Base-by-base conservation (phyloP, 2,329 filamentous ascomycete species). In the Ceratocystis albifundus region DNA sequence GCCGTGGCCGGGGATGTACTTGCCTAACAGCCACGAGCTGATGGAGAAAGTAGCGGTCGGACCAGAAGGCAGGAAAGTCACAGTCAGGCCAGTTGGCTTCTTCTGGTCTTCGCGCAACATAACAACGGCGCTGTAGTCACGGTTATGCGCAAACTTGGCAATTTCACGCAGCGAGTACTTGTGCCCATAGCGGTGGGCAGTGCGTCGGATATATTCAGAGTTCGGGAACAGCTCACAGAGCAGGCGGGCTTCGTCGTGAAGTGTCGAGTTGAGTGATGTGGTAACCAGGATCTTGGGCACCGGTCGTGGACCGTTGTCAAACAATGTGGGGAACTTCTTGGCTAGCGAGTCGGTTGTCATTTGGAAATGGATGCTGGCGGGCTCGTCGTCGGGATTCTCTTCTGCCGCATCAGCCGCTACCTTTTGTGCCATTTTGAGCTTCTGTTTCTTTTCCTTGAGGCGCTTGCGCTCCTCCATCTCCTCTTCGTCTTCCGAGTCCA, bases 131-230 rank as follows among this genome's bases (percentile, higher is more conserved):
- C 91, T 96, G 77, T 89, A 97, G 50, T 88, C 85, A 59, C 90
- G 83, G 72, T 93, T 90, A 15, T 84, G 76, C 45, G 93, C 93
- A 73, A 93, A 97, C 70, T 86, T 84, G 72, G 88, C 85, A 70
- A 99, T 97, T 75, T 99, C 94, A 62, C 89, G 84, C 28, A 99
- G 82, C 28, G 88, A 93, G 79, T 96, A 97, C 74, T 96, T 95
- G 80, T 96, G 86, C 7, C 86, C 84, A 75, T 92, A 90, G 64
- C 85, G 85, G 75, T 96, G 91, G 10, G 86, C 84, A 6, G 89
- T 91, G 67, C 94, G 88, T 1, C 86, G 89, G 71, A 99, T 88
- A 77, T 97, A 96, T 75, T 88, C 87, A 67, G 79, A 80, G 77
- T 95, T 92, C 28, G 94, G 93, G 77, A 97, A 95, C 68, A 97